A percentile compares a stretch with the other conserved stretches of the same genome.
Conservation (phyloP, 352 stramenopile species). For the Pythium brassicae region DNA sequence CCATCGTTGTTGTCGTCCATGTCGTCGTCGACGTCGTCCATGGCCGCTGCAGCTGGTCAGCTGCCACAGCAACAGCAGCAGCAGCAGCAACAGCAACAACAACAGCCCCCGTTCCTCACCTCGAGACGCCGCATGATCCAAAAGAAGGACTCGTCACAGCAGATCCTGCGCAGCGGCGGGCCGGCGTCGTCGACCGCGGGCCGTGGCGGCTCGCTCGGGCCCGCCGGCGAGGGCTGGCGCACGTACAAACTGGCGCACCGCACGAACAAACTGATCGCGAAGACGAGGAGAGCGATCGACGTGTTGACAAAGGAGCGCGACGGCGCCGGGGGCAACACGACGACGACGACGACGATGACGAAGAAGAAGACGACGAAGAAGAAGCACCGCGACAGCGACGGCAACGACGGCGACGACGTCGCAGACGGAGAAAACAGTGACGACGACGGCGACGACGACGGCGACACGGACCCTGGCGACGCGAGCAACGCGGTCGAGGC, state of each 20-base stretch:
- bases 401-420: conserved; percentile 6
- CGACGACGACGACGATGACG: neutral
- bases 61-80: conserved; percentile 1
- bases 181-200: conserved; percentile 1
- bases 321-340: conserved; percentile 5
- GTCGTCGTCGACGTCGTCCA: neutral
- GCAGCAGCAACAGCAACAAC: neutral
- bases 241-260: conserved; percentile 60
- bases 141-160: conserved; percentile 11
- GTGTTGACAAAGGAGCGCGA: conserved; percentile 20
- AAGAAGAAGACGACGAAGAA: conserved; percentile 3
- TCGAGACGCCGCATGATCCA: conserved; percentile 9
- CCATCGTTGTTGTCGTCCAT: neutral
- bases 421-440: neutral
- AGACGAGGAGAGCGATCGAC: conserved; percentile 49
- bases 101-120: conserved; percentile 4
- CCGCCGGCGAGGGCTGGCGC: conserved; percentile 36
- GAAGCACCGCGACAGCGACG: neutral
- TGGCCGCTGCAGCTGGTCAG: neutral
- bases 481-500: conserved; percentile 1
- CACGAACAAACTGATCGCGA: conserved; percentile 53
- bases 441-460: neutral
- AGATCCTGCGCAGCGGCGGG: neutral
- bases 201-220: neutral
- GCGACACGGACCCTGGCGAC: neutral